Evolutionary conservation across 169 alveolate genomes (phyloP), one percentile per base, ranked within the genome.

Genomic region (Plasmodium relictum): DNA sequence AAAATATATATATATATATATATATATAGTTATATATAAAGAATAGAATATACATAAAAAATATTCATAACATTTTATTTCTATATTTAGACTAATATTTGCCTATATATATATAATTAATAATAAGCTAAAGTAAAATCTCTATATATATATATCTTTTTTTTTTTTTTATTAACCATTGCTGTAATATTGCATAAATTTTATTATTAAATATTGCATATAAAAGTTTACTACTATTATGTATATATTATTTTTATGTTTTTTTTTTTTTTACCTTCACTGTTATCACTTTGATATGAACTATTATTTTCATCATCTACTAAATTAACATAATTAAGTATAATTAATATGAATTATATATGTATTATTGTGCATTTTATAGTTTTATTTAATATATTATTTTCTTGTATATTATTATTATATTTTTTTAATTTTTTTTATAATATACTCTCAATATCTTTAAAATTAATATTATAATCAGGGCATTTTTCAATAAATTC

Each of bases 401-500:
- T 69, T n/a, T 69, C n/a, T 42, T 42, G 39, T 45, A 20, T n/a
- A 8, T 2, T 20, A 22, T 2, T 7, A 44, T 45, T 24, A 7
- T 44, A 5, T 22, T 18, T 70, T 45, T 0, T 3, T 50, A 50
- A 48, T 74, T 16, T 24, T 61, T 58, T 74, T 65, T 45, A 14
- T 26, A 14, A 52, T 37, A 22, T 50, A 83, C 91, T 74, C 16
- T 83, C 85, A 3, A 37, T 52, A 42, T 76, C 89, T 48, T 76
- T 62, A 31, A 45, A 42, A 37, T 68, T 12, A n/a, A 62, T 18
- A 6, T 83, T 83, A 45, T 48, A 68, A 54, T 83, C 63, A 1
- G 68, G 76, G 6, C 85, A 69, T 4, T 83, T 83, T 26, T 83
- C 85, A 26, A 83, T 71, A 68, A 83, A 83, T 58, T 83, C 85